Percentiles rank a stretch among this genome's conserved stretches.
Evolutionary conservation across 2,329 filamentous ascomycete genomes (phyloP).

Genomic region (Juglanconis oblonga): DNA sequence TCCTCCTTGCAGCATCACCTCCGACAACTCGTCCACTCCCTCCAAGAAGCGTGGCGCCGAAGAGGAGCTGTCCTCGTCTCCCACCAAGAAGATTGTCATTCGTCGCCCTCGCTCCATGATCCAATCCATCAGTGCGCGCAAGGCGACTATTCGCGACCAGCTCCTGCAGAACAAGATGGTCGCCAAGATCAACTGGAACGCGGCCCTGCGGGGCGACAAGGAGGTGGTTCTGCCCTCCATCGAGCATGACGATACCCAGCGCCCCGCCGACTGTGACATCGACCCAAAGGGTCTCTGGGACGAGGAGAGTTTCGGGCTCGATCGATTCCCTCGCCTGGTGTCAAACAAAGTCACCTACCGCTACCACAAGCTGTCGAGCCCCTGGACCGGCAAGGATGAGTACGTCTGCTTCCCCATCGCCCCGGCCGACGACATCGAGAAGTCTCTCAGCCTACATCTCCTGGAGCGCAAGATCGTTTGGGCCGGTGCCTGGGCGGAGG

Average conservation of each 20-base stretch:
- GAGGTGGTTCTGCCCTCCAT: neutral
- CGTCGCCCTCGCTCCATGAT: neutral
- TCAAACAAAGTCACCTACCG: neutral
- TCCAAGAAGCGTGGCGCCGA: neutral
- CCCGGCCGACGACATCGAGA: constrained; percentile 14
- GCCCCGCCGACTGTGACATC: neutral
- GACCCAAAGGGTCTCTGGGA: neutral
- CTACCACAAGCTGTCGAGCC: neutral
- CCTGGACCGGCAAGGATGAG: neutral
- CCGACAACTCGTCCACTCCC: neutral
- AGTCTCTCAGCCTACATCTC: neutral
- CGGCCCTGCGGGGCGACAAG: too few species aligned
- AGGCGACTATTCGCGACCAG: neutral
- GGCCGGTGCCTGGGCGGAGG: constrained; percentile 2
- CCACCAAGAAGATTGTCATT: neutral
- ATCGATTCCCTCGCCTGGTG: neutral
- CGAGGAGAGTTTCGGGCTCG: constrained; percentile 1
- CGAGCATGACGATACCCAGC: neutral
- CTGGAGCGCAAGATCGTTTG: constrained; percentile 2
- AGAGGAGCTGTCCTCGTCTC: neutral
- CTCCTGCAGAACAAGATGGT: neutral
- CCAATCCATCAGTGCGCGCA: neutral
- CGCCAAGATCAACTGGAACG: neutral
- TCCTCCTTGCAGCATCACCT: neutral
- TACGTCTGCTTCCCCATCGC: constrained; percentile 6